Evolutionary conservation across 2,329 filamentous ascomycete genomes (phyloP), one percentile per base, ranked within the genome.

Genomic region (Davidsoniella australis): DNA sequence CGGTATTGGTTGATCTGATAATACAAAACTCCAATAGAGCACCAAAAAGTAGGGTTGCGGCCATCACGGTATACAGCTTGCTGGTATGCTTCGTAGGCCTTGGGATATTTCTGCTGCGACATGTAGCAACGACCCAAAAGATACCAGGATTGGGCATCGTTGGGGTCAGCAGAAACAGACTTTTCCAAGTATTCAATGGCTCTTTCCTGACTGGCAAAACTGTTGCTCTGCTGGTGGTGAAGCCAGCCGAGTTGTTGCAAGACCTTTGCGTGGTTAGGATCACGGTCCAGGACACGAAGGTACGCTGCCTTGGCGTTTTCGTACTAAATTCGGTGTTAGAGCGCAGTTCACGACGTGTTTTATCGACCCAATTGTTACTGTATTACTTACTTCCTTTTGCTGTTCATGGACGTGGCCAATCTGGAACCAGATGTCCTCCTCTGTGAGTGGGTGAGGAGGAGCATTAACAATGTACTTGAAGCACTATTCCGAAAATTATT

Each of bases 1-100:
- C 91, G 81, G 67, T 98, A 98, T 68, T 98, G 91, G 66, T 96
- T 98, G 70, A 98, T 98, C 67, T 96, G 91, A 68, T 96, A 98
- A 65, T 98, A 98, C 53, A 98, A 74, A 14, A 98, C 91, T 63
- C 91, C 91, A 61, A 98, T 98, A 8, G 89, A 96, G 69, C 91
- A 96, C 91, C 91, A 98, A 70, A 96, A 98, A 2, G 91, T 96
- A 16, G 91, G 91, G 63, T 96, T 96, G 57, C 91, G 82, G 33
- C 91, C 91, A 62, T 98, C 91, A 51, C 91, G 86, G 62, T 98
- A 98, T 38, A 98, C 91, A 2, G 91, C 91, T 68, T 98, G 91
- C 63, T 98, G 91, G 64, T 96, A 96, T 5, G 91, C 89, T 62
- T 98, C 91, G 59, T 96, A 96, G 0, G 91, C 91, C 64, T 96